These are phyloP conservation scores for Cladosporium phlei DNA, from an alignment of 2,329 filamentous ascomycete species.

Conservation along the genomic window DNA sequence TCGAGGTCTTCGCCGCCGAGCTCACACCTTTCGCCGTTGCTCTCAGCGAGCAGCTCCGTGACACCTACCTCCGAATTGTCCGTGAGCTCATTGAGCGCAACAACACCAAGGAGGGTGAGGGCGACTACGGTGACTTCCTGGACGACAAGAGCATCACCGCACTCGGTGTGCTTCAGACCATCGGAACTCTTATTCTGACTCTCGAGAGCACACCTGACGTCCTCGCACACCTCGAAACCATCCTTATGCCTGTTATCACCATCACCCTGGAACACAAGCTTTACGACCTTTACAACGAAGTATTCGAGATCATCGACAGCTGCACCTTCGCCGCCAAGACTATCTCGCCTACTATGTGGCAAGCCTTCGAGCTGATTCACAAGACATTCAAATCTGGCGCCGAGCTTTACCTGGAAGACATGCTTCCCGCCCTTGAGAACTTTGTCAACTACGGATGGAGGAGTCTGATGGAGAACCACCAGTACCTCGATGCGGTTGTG, in stretches of 20 bases:
- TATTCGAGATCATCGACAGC: conserved; percentile 98
- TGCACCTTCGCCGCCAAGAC: conserved; percentile 96
- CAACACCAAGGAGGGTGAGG: conserved; percentile 68
- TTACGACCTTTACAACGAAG: conserved; percentile 94
- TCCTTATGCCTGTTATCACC: conserved; percentile 94
- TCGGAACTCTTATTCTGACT: conserved; percentile 92
- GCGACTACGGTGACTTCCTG: conserved; percentile 80
- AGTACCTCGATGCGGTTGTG: conserved; percentile 81
- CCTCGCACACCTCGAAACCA: conserved; percentile 85
- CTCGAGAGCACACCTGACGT: conserved; percentile 96
- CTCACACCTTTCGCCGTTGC: conserved; percentile 95
- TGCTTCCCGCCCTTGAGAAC: conserved; percentile 96
- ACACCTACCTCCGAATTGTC: conserved; percentile 93
- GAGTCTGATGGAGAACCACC: conserved; percentile 73
- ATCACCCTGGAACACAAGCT: conserved; percentile 97
- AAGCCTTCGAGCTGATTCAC: conserved; percentile 94
- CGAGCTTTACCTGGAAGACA: conserved; percentile 95
- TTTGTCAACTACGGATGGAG: conserved; percentile 89
- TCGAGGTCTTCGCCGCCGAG: conserved; percentile 96
- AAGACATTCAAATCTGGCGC: conserved; percentile 95
- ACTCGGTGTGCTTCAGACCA: conserved; percentile 91
- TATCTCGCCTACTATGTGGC: conserved; percentile 97
- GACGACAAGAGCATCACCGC: conserved; percentile 99
- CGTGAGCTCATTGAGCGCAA: conserved; percentile 87
- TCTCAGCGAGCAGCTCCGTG: conserved; percentile 87